phyloP scores from a whole-genome alignment of 2,329 filamentous ascomycete genomes.

The Talaromyces sp. region DNA sequence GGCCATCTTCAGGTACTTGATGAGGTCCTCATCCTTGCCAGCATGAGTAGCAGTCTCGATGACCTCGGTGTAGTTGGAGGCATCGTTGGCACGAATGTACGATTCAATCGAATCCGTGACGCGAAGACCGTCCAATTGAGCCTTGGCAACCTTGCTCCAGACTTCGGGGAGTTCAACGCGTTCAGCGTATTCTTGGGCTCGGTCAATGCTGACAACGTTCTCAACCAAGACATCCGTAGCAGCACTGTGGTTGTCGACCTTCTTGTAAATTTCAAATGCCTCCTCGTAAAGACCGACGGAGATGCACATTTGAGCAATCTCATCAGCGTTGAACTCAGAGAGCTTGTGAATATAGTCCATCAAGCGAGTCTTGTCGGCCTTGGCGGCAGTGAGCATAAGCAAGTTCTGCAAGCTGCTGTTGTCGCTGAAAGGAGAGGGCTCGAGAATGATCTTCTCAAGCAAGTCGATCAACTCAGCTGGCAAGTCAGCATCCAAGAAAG shows the following conservation, averaged over 20 bases:
- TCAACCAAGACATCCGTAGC: conserved; percentile 92
- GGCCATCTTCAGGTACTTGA: conserved; percentile 95
- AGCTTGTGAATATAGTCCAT: conserved; percentile 96
- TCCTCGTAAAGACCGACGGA: conserved; percentile 94
- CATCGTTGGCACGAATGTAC: conserved; percentile 91
- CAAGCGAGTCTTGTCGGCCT: conserved; percentile 89
- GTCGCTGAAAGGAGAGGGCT: conserved; percentile 97
- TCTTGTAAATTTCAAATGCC: conserved; percentile 98
- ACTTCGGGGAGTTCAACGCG: conserved; percentile 90
- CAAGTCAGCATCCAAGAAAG: conserved; percentile 85
- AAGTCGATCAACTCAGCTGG: conserved; percentile 94
- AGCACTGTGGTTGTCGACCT: conserved; percentile 80
- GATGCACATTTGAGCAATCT: conserved; percentile 89
- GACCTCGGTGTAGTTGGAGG: conserved; percentile 89
- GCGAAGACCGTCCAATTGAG: conserved; percentile 91
- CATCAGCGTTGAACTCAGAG: conserved; percentile 81
- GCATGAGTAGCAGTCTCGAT: conserved; percentile 94
- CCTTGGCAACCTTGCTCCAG: conserved; percentile 98
- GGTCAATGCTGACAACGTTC: conserved; percentile 95
- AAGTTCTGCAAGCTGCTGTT: conserved; percentile 95
- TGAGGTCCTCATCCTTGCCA: conserved; percentile 94
- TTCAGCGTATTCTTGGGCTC: conserved; percentile 91
- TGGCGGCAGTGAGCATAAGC: conserved; percentile 91
- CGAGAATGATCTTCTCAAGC: conserved; percentile 98
- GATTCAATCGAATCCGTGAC: conserved; percentile 91